Base-by-base conservation (phyloP, 139 green algal genomes). In the Chlamydomonas sphaeroides region DNA sequence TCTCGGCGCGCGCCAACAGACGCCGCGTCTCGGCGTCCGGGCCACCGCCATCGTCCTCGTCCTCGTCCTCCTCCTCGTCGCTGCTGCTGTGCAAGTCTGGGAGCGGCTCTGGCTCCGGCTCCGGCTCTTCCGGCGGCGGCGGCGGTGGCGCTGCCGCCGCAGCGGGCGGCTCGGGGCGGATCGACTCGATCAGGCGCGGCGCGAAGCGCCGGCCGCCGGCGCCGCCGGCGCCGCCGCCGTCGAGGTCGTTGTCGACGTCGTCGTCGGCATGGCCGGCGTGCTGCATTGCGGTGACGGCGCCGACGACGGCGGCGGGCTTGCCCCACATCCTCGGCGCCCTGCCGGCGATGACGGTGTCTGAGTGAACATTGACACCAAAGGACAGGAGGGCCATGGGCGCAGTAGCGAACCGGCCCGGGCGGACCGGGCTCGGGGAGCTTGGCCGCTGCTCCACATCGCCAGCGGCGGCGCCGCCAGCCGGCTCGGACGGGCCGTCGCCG, bases 361-460 rank as follows among this genome's bases (percentile, higher is more conserved):
- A 45, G 32, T 73, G 6, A 26, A 3, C 20, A 33, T 82, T 82
- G 42, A 65, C 21, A 5, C 75, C 75, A 28, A 82, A 82, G 3
- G 75, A 82, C 6, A 82, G 8, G 2, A 82, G 38, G 7, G 25
- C 18, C 5, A 67, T 45, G 45, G 69, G 69, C 7, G 61, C 14
- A 2, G 26, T 23, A 2, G 10, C 30, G 61, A 39, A 66, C 14
- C n/a, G 30, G 14, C 20, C 11, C 10, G 61, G 61, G n/a, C 61
- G 61, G 0, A 42, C 33, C 1, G 63, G 63, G 45, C 45, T 14
- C 11, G 45, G 45, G 45, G 11, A 14, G 45, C 45, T 10, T 53
- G 45, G 45, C 45, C 11, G 45, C 45, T 10, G 45, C 45, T 21
- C 10, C 25, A 2, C 23, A 32, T 2, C 56, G 23, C 25, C 23